Evolutionary conservation across 768 basidiomycete species (phyloP).

Genomic region (Russula earlei): DNA sequence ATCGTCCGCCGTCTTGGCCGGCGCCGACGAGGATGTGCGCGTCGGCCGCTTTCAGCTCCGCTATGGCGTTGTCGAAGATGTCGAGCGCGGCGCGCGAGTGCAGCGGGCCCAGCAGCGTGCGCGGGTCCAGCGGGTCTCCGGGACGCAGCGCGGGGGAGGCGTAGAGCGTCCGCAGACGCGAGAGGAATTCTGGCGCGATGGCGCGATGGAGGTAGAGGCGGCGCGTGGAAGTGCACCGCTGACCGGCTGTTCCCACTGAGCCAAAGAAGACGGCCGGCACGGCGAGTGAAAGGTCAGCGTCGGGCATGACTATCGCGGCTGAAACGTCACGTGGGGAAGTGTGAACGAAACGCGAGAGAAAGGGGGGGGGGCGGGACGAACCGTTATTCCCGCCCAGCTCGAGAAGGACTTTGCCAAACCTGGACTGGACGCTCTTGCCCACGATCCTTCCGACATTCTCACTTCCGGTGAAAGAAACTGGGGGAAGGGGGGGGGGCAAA

Average conservation of each 20-base stretch:
- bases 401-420: slow-evolving; percentile 84
- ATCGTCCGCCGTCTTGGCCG: slow-evolving; percentile 44
- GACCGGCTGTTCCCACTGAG: slow-evolving; percentile 72
- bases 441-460: slow-evolving; percentile 81
- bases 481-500: slow-evolving; percentile 24
- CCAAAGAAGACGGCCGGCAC: slow-evolving; percentile 90
- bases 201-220: slow-evolving; percentile 80
- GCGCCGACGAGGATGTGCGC: slow-evolving; percentile 78
- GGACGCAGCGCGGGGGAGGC: slow-evolving; percentile 50
- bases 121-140: slow-evolving; percentile 74
- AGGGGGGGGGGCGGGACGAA: slow-evolving; percentile 27
- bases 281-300: slow-evolving; percentile 86
- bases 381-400: slow-evolving; percentile 97
- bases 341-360: background rate
- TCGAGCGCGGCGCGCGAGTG: slow-evolving; percentile 65
- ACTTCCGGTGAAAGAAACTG: slow-evolving; percentile 94
- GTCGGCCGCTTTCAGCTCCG: slow-evolving; percentile 49
- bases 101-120: slow-evolving; percentile 78
- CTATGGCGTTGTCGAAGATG: slow-evolving; percentile 52
- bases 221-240: slow-evolving; percentile 85
- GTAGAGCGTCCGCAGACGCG: slow-evolving; percentile 67
- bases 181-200: slow-evolving; percentile 69
- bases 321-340: slow-evolving; percentile 3
- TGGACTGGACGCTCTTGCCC: slow-evolving; percentile 75
- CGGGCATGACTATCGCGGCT: slow-evolving; percentile 90